Base-by-base conservation (phyloP, 1,284 basidiomycete species). In the Cutaneotrichosporon curvatum region DNA sequence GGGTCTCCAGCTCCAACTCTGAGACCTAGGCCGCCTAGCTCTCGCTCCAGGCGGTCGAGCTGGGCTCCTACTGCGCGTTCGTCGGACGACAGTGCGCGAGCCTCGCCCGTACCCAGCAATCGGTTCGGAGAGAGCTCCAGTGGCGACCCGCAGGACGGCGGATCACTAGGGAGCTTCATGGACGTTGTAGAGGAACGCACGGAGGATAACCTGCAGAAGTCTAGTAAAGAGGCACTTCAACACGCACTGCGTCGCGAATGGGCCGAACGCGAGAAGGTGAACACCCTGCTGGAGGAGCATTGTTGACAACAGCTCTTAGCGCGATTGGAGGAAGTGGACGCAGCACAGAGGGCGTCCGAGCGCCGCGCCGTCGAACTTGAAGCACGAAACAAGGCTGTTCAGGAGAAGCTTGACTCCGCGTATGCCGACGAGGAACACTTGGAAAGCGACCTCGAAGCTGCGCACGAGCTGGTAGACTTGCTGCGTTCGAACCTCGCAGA, bases 391-490 rank as follows among this genome's bases (percentile, higher is more conserved):
- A 38, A 37, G 11, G 44, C 36, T 5, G 28, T 65, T 2, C 58
- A 65, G 39, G 37, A 40, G 16, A 54, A 63, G 38, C 50, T 39
- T 4, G 62, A 68, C 11, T 55, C 65, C 1, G 54, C 60, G 7
- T 59, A 60, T 23, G 55, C 59, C 15, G 66, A 67, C 35, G 63
- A 67, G 48, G 62, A 61, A 18, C 35, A 58, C 9, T 59, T 70
- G 23, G 68, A 70, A 40, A 49, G 57, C n/a, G 66, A 68, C 43
- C 47, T 70, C 6, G 60, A 65, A 44, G 60, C 53, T 12, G 54
- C 62, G 8, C 60, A 67, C 41, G 62, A 63, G 40, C 43, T 66
- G 7, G 44, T 70, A 1, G 67, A 68, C 11, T 48, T 56, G 20
- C 41, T 70, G 3, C 37, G 62, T 15, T 45, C 37, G 36, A 53